Evolutionary conservation across 768 basidiomycete species (phyloP).

Genomic region (Nevesoporus exiguus): DNA sequence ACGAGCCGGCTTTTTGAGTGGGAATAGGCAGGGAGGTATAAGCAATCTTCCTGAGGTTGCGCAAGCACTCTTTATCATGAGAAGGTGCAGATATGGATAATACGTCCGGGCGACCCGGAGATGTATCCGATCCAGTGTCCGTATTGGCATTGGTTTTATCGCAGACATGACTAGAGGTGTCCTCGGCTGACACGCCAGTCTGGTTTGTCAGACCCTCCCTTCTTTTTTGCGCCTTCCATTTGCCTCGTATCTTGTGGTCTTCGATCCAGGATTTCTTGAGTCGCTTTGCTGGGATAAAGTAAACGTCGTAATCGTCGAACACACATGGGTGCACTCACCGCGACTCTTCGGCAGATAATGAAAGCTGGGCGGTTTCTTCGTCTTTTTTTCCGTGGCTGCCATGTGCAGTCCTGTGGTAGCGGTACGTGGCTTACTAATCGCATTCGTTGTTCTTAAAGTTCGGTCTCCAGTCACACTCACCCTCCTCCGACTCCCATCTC

Average conservation of each 20-base stretch:
- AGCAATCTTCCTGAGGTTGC: constrained; percentile 59
- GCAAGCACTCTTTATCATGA: constrained; percentile 36
- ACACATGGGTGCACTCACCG: constrained; percentile 42
- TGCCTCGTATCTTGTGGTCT: constrained; percentile 68
- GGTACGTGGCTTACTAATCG: constrained; percentile 26
- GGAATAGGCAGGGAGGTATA: constrained; percentile 59
- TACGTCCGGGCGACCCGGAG: constrained; percentile 2
- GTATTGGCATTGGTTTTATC: neutral
- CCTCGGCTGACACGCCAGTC: constrained; percentile 1
- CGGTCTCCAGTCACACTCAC: constrained; percentile 9
- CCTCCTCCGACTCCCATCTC: constrained; percentile 28
- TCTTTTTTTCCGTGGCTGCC: constrained; percentile 12
- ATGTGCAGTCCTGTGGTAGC: neutral
- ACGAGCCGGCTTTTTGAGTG: constrained; percentile 50
- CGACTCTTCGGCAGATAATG: constrained; percentile 58
- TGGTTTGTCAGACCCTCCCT: constrained; percentile 36
- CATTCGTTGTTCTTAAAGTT: constrained; percentile 21
- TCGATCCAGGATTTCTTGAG: constrained; percentile 81
- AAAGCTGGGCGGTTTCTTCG: constrained; percentile 66
- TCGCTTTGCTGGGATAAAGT: constrained; percentile 56
- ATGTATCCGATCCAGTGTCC: neutral
- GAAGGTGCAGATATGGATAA: constrained; percentile 2
- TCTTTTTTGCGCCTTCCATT: constrained; percentile 74
- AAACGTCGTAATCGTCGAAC: neutral
- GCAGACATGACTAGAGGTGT: neutral